Evolutionary conservation across 768 basidiomycete genomes (phyloP).

Genomic region (Naganishia antarctica): DNA sequence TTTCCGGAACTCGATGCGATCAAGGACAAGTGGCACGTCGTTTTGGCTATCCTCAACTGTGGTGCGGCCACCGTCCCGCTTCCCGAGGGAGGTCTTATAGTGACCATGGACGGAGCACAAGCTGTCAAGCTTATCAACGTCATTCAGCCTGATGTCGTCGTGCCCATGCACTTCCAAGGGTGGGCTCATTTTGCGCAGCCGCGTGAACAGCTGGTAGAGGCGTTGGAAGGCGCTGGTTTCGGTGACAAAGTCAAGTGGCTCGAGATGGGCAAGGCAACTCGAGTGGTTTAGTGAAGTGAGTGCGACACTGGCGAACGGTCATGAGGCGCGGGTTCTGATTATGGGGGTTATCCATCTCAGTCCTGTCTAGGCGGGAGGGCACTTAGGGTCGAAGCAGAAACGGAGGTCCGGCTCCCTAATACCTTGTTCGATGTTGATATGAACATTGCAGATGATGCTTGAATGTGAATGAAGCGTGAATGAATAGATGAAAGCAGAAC

Average conservation of each 20-base stretch:
- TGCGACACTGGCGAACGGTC: too few species aligned
- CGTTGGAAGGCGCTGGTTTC: neutral
- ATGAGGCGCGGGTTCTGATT: too few species aligned
- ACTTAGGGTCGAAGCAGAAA: too few species aligned
- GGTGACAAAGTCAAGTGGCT: neutral
- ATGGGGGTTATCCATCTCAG: too few species aligned
- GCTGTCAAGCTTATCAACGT: neutral
- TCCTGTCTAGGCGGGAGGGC: too few species aligned
- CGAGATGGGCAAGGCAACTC: conserved; percentile 1
- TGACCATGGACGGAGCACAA: conserved; percentile 11
- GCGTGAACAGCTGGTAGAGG: neutral
- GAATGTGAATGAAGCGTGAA: too few species aligned
- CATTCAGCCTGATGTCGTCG: neutral
- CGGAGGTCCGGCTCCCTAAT: too few species aligned
- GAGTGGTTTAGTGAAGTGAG: neutral
- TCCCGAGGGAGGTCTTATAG: neutral
- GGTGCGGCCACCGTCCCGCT: neutral
- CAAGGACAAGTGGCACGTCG: conserved; percentile 12
- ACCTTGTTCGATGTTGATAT: too few species aligned
- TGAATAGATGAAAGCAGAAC: too few species aligned
- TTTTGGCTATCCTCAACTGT: neutral
- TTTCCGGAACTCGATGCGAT: neutral
- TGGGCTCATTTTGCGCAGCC: conserved; percentile 10
- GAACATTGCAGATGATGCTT: too few species aligned
- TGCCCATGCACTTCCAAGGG: conserved; percentile 12